A percentile compares a stretch with the other conserved stretches of the same genome.
phyloP scores from a whole-genome alignment of 805 yeast genomes.

The Metschnikowia koreensis region DNA sequence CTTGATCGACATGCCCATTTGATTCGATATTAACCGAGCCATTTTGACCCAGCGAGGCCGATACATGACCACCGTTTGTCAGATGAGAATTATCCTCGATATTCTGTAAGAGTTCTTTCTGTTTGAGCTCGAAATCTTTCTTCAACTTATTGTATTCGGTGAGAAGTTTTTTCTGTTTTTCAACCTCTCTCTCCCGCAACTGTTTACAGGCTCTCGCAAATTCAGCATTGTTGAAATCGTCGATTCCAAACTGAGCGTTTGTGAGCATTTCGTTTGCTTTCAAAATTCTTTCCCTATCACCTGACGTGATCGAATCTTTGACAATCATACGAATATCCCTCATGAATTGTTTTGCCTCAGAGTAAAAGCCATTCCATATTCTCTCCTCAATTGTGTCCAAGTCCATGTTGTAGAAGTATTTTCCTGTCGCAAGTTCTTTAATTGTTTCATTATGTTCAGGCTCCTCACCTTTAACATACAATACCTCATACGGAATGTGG shows the following conservation, averaged over 20 bases:
- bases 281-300: slow-evolving; percentile 78
- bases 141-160: slow-evolving; percentile 32
- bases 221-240: slow-evolving; percentile 75
- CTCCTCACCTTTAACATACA: slow-evolving; percentile 47
- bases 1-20: neutral
- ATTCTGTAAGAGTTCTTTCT: slow-evolving; percentile 10
- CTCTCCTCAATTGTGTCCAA: slow-evolving; percentile 91
- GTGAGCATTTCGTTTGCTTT: slow-evolving; percentile 94
- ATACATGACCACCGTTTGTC: neutral
- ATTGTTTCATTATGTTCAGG: slow-evolving; percentile 64
- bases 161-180: slow-evolving; percentile 47
- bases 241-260: slow-evolving; percentile 92
- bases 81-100: neutral
- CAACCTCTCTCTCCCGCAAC: slow-evolving; percentile 62
- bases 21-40: neutral
- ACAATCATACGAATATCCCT: slow-evolving; percentile 83
- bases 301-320: slow-evolving; percentile 66
- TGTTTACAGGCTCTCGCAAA: slow-evolving; percentile 75
- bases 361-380: slow-evolving; percentile 93
- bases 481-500: slow-evolving; percentile 33
- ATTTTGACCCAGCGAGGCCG: neutral
- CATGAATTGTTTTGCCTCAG: slow-evolving; percentile 87
- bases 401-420: slow-evolving; percentile 80
- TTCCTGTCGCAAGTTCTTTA: slow-evolving; percentile 73
- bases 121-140: slow-evolving; percentile 23